Base-by-base conservation (phyloP, 1,139 yeast species). In the Pichia terricola region DNA sequence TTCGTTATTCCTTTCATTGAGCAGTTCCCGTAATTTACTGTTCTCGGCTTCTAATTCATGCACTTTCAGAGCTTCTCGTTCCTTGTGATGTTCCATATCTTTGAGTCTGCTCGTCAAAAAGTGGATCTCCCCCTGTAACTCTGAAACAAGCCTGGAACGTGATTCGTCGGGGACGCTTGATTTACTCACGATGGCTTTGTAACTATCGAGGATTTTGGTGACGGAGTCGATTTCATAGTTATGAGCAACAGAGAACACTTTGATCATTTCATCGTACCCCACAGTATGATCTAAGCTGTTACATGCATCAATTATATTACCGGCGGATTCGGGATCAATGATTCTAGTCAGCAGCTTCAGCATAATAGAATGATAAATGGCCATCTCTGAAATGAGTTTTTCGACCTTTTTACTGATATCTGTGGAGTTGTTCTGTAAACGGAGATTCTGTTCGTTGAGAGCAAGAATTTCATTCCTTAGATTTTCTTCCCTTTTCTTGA, bases 191-290 rank as follows among this genome's bases (percentile, higher is more conserved):
- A 16, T 16, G 1, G 16, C 33, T n/a, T 39, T 34, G 25, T 45
- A 45, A 41, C 48, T 33, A 5, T 45, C 43, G 25, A 50, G 37
- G 11, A 50, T 42, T 25, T 48, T 34, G 26, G 43, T 26, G 30
- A 45, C 6, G 27, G 44, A 34, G 34, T 45, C 39, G 5, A 43
- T 31, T 8, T 41, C 47, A n/a, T 37, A 45, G 32, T 43, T 47
- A 72, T 74, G 10, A 50, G 54, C 28, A 47, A 51, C 30, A 74
- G 71, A 52, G 64, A 68, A 52, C 68, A 75, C 28, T 27, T 47
- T 48, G 2, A 39, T 25, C 5, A 43, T 40, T 9, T 34, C 37
- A 34, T 7, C 16, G 26, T 10, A 35, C 2, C 32, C 25, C 3
- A 34, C 25, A 27, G 40, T 16, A 28, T 28, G 4, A 34, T 26